These are phyloP conservation scores for Rubia balearica DNA, from an alignment of 305 asterid genomes.

Conservation along the genomic window DNA sequence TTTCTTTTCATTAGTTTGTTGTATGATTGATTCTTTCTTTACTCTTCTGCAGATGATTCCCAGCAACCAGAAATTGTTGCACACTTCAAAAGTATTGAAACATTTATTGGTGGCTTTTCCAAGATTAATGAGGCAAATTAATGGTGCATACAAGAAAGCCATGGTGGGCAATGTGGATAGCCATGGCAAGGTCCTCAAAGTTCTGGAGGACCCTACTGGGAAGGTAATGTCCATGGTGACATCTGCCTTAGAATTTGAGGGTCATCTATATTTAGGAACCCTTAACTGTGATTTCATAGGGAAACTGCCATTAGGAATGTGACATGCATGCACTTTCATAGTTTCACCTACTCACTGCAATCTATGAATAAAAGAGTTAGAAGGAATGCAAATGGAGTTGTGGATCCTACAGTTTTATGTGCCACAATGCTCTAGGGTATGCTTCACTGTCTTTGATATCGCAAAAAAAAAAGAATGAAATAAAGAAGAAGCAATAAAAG, in stretches of 20 bases:
- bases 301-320: slow-evolving; percentile 25
- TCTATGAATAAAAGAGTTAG: no score
- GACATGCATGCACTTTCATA: no score
- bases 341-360: no score
- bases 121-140: slow-evolving; percentile 6
- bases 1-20: background rate
- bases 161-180: slow-evolving; percentile 49
- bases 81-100: slow-evolving; percentile 27
- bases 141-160: slow-evolving; percentile 25
- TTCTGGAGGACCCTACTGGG: slow-evolving; percentile 62
- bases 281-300: slow-evolving; percentile 53
- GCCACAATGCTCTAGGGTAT: no score
- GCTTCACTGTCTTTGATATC: no score
- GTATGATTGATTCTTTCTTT: background rate
- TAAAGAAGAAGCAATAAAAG: no score
- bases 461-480: no score
- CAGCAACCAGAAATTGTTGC: slow-evolving; percentile 26
- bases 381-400: no score
- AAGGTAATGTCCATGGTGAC: slow-evolving; percentile 52
- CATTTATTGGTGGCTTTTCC: slow-evolving; percentile 26
- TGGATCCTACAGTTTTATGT: no score
- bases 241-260: slow-evolving; percentile 56
- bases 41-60: slow-evolving; percentile 28
- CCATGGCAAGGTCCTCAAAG: slow-evolving; percentile 43
- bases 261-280: slow-evolving; percentile 51